Conservation (phyloP, 441 rosid genomes). For the Gossypium gossypioides region DNA sequence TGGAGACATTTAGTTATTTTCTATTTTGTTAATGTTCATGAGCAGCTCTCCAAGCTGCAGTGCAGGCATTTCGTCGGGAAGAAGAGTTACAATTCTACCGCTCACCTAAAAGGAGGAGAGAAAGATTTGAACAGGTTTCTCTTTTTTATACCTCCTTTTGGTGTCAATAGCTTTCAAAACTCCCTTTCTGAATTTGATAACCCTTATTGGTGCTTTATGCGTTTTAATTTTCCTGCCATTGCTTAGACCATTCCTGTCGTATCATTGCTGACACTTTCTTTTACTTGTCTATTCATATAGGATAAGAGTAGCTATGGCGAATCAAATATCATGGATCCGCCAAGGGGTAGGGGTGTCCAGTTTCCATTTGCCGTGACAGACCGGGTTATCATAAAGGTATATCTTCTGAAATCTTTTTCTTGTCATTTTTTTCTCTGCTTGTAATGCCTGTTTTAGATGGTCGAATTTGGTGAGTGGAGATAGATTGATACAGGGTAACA, state of each 20-base stretch:
- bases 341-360: constrained; percentile 69
- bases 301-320: constrained; percentile 59
- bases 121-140: constrained; percentile 72
- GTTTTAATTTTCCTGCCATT: not conserved
- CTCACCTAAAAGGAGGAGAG: constrained; percentile 70
- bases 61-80: constrained; percentile 75
- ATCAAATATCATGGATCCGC: constrained; percentile 32
- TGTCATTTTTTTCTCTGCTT: not conserved
- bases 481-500: constrained; percentile 66
- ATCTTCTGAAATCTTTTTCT: constrained; percentile 4
- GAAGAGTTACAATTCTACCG: constrained; percentile 55
- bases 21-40: not conserved
- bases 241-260: not conserved
- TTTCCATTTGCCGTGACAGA: constrained; percentile 87
- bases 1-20: not conserved
- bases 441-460: not conserved
- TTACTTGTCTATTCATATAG: constrained; percentile 25
- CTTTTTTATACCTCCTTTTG: not conserved
- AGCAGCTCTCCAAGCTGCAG: constrained; percentile 73
- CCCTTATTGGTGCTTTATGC: not conserved
- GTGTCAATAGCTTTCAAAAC: not conserved
- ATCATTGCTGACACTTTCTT: not conserved
- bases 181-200: not conserved
- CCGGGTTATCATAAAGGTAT: constrained; percentile 85
- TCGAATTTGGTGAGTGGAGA: constrained; percentile 10